Evolutionary conservation across 2,329 filamentous ascomycete genomes (phyloP), one percentile per base, ranked within the genome.

Genomic region (Xylariaceae sp.): DNA sequence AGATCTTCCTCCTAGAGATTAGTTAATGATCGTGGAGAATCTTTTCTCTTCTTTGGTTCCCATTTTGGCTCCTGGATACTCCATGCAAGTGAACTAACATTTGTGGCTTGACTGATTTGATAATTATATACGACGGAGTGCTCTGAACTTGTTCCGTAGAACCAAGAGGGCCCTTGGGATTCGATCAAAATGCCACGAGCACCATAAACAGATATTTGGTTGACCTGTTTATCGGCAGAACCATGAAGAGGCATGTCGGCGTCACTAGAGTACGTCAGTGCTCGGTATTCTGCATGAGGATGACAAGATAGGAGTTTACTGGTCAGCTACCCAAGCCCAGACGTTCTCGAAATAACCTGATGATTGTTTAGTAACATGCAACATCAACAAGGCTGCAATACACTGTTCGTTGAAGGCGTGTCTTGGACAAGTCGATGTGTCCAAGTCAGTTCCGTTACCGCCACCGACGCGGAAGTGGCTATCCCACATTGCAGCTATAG

Each of bases 251-350:
- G 28, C 1, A 16, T 28, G 28, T 50, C 44, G 12, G 31, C 48
- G 42, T 54, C 48, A 19, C 19, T 52, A 17, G 17, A 14, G 7
- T 17, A 31, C 7, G 28, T 42, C 36, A 22, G 34, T 36, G 22
- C 34, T 31, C n/a, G 5, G 16, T 50, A 14, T 19, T 45, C 31
- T 42, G 64, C 10, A 31, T 42, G 18, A 12, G 22, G 51, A 44
- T 16, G 33, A 42, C 42, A 34, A 10, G 31, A 47, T 55, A 45
- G 64, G 60, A 42, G 64, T 56, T 36, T 60, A 87, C 75, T 89
- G 86, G 65, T 89, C 86, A 2, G 85, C 79, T 17, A 82, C 79
- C 85, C 85, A 89, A 57, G 82, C 79, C 83, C 84, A 88, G 47
- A 75, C 66, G 60, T 82, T 78, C 53, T 78, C 75, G 48, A 77